Evolutionary conservation across 768 basidiomycete species (phyloP), one percentile per base, ranked within the genome.

Genomic region (Phylloporus scabripes): DNA sequence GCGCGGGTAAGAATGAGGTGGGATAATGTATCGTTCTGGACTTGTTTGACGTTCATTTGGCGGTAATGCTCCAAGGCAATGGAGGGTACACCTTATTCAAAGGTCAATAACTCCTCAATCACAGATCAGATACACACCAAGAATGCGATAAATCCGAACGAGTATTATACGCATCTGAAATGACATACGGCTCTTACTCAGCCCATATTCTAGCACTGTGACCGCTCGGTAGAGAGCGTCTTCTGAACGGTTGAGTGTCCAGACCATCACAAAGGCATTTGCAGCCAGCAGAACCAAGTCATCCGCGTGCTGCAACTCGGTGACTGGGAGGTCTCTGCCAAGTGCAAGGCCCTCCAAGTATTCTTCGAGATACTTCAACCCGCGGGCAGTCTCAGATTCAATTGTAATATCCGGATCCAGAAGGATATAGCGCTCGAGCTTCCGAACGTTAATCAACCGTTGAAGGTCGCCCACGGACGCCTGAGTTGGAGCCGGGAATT

Each of bases 11-110:
- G 76, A 45, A 92, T 67, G 47, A 90, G 78, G 62, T 95, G 89
- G 1, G 89, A 90, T 7, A 96, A 73, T 1, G 93, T 95, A 60
- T 96, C 93, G 49, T 85, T 79, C 63, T 95, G 92, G 20, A 94
- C 78, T 59, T 90, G 86, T 63, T 92, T 92, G 53, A 89, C 72
- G 52, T 83, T 81, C 72, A 94, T 74, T 20, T 72, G 70, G 24
- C 82, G 81, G 62, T 91, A 94, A 60, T 93, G 90, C 46, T 89
- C 83, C 53, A 92, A 55, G 3, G 88, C 83, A 36, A 81, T 67
- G 4, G 81, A 77, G 0, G 90, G 75, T 14, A 87, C 85, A 49
- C 87, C 91, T 92, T 56, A 11, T 23, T 41, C 12, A 42, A 46
- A 23, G n/a, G 39, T 58, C 18, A 51, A 50, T 29, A 34, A 29